Evolutionary conservation across 495 filamentous ascomycete genomes (phyloP).

Genomic region (Penicillium taxi): DNA sequence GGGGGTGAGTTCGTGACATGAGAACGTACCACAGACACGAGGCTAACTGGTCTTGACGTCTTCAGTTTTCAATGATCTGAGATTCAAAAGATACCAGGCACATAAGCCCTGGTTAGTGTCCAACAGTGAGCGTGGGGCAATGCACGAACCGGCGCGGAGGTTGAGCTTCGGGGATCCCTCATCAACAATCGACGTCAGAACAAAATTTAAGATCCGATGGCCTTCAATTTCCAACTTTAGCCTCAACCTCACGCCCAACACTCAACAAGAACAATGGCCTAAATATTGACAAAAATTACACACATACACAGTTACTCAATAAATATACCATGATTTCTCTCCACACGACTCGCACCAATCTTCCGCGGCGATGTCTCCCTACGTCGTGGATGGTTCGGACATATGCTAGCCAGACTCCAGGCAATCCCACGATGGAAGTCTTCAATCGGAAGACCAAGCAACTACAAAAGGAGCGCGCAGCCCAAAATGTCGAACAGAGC

Average conservation of each 20-base stretch:
- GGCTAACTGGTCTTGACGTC: background rate
- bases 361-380: slow-evolving; percentile 14
- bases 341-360: slow-evolving; percentile 17
- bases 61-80: too few species aligned
- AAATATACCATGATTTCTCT: slow-evolving; percentile 22
- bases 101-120: background rate
- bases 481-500: slow-evolving; percentile 58
- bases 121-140: slow-evolving; percentile 10
- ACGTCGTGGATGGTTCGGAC: slow-evolving; percentile 27
- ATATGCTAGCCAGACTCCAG: slow-evolving; percentile 71
- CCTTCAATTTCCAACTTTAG: slow-evolving; percentile 8
- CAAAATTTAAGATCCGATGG: slow-evolving; percentile 14
- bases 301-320: background rate
- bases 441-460: slow-evolving; percentile 86
- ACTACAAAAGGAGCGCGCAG: slow-evolving; percentile 83
- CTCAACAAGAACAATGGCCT: slow-evolving; percentile 8
- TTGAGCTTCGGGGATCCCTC: slow-evolving; percentile 21
- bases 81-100: too few species aligned
- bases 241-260: slow-evolving; percentile 3
- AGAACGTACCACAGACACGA: slow-evolving; percentile 5
- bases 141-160: slow-evolving; percentile 13
- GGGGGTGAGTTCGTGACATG: slow-evolving; percentile 3
- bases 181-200: slow-evolving; percentile 31
- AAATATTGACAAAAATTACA: background rate
- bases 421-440: slow-evolving; percentile 71